Base-by-base conservation (phyloP, 306 rosid genomes). In the Pyrus communis region DNA sequence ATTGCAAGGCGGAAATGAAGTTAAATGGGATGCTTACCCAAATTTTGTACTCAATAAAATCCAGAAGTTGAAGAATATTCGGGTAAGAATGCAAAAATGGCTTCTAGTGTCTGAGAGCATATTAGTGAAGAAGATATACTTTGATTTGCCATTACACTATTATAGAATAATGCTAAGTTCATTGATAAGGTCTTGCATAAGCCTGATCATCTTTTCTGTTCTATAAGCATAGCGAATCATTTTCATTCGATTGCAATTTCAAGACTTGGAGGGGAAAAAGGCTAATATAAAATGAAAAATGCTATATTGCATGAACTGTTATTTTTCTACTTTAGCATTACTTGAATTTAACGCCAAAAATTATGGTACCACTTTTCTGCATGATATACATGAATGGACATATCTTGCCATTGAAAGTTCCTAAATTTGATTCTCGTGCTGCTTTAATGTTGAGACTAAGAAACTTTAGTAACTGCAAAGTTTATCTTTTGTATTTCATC, bases 21-120 rank as follows among this genome's bases (percentile, higher is more conserved):
- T 83, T 22, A 67, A 79, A 72, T 78, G 79, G 75, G 70, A 76
- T 46, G 75, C 78, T 71, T 95, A 85, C 80, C 96, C 97, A 27
- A 64, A 79, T 74, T 95, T 92, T 83, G 80, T 95, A 54, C 17
- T 77, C 86, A 87, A 84, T 83, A 85, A 91, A 79, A 81, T 88
- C 69, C 74, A 65, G 19, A 89, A 72, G 78, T 79, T 93, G 83
- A 79, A 73, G 78, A 77, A 78, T 25, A 81, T 90, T 78, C 59
- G 84, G 97, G 97, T 93, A 88, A 33, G 76, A 25, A 33, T 58
- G 22, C 38, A 46, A 22, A 35, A 69, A 54, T 49, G 61, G 45
- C 55, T 73, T 71, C 18, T 43, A 71, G 19, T 62, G 40, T 77
- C 45, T 30, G 23, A 58, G 57, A 76, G 15, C 40, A 74, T 38